phyloP scores from a whole-genome alignment of 148 eudicot species.

The Simmondsia chinensis region DNA sequence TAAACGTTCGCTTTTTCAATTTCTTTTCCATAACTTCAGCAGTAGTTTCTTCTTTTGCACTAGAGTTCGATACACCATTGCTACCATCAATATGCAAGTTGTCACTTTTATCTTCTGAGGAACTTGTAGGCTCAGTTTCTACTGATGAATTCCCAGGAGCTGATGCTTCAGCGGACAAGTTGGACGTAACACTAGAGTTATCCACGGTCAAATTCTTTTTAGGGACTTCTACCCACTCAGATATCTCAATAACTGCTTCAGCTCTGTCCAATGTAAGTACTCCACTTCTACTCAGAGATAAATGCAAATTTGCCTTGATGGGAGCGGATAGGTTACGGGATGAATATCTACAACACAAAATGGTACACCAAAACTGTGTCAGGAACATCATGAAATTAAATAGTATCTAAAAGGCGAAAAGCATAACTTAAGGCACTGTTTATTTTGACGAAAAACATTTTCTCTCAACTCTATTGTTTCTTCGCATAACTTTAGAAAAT shows the following conservation, averaged over 20 bases:
- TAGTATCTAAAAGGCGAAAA: too few relatives aligned
- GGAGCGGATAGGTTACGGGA: conserved; percentile 87
- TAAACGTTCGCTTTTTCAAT: conserved; percentile 81
- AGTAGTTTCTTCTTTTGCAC: conserved; percentile 33
- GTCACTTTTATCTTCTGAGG: conserved; percentile 42
- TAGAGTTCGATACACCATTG: conserved; percentile 25
- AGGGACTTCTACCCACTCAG: conserved; percentile 98
- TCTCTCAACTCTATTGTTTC: too few relatives aligned
- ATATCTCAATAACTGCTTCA: conserved; percentile 82
- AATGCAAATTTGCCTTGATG: conserved; percentile 86
- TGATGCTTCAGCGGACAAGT: conserved; percentile 29
- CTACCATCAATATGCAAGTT: conserved; percentile 27
- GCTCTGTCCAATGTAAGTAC: conserved; percentile 73
- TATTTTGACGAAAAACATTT: too few relatives aligned
- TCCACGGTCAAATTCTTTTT: conserved; percentile 64
- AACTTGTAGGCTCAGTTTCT: conserved; percentile 34
- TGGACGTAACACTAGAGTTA: conserved; percentile 38
- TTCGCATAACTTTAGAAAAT: too few relatives aligned
- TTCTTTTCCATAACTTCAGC: conserved; percentile 62
- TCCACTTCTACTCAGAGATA: conserved; percentile 88
- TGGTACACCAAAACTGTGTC: too few relatives aligned
- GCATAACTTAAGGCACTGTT: too few relatives aligned
- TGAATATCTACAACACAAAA: conserved; percentile 45
- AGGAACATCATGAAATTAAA: too few relatives aligned
- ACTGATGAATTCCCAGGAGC: conserved; percentile 40